Base-by-base conservation (phyloP, 2,329 filamentous ascomycete species). In the Curvularia spicifera region DNA sequence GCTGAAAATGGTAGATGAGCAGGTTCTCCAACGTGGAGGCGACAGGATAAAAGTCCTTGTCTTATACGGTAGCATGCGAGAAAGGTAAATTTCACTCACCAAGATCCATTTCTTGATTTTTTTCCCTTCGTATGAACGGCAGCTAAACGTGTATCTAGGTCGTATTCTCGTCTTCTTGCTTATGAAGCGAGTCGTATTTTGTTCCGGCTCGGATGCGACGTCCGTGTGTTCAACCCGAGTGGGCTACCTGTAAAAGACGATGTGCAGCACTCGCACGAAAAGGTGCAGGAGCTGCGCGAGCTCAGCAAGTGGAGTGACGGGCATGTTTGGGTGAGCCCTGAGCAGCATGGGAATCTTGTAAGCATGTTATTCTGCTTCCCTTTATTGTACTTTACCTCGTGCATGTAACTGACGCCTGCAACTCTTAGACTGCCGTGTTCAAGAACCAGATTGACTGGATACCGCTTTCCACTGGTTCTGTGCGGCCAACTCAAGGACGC, bases 381-480 rank as follows among this genome's bases (percentile, higher is more conserved):
- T 31, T 31, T 6, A 18, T 20, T 28, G 33, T 5, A 18, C 6
- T 3, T 18, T 18, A 18, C 6, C 15, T 18, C 15, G 53, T 5
- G n/a, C 20, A 31, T 18, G 5, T 9, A 2, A 7, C 43, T 42
- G 29, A 57, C 44, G 55, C 50, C 61, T 37, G 12, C 24, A 5
- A 12, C 9, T 31, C 28, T 18, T 47, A 84, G 80, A 89, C 87
- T 0, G 85, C 82, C 4, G 84, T 89, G 0, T 89, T 89, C 79
- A 89, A 89, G 63, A 87, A 88, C 63, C 87, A 89, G 63, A 89
- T 89, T 47, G 87, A 90, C 71, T 89, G 87, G 88, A 87, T 89
- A 39, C 87, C 87, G 0, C 77, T 90, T 0, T 82, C 79, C 1
- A 83, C 83, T 0, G 87, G 87, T 24, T 84, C 84, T 8, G 83